Evolutionary conservation across 2,329 filamentous ascomycete species (phyloP).

Genomic region (Cladophialophora carrionii): DNA sequence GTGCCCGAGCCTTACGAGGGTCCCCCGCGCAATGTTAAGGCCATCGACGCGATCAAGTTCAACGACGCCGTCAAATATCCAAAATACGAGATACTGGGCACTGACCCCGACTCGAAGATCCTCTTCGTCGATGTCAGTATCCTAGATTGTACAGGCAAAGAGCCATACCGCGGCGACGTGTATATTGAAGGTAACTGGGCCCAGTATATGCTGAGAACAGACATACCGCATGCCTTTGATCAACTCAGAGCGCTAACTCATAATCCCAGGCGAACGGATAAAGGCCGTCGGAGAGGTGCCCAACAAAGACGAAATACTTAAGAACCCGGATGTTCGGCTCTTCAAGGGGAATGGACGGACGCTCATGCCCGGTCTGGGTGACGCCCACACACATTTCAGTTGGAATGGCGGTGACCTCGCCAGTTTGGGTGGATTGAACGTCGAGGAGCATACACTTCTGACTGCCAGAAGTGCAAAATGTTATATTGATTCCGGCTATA

Average conservation of each 20-base stretch:
- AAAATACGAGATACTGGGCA: conserved; percentile 45
- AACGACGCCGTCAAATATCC: conserved; percentile 43
- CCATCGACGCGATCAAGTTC: conserved; percentile 42
- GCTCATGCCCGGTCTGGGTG: conserved; percentile 56
- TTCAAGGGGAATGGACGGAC: conserved; percentile 51
- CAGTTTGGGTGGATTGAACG: conserved; percentile 47
- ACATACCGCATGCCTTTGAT: neutral
- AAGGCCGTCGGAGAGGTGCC: conserved; percentile 44
- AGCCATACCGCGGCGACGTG: conserved; percentile 48
- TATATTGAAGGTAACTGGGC: conserved; percentile 44
- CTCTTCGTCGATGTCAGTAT: conserved; percentile 49
- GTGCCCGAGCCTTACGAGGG: conserved; percentile 34
- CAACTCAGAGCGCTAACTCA: conserved; percentile 6
- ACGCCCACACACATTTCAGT: conserved; percentile 55
- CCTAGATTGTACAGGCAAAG: conserved; percentile 46
- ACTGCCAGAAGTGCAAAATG: conserved; percentile 51
- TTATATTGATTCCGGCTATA: conserved; percentile 56
- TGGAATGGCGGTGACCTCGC: conserved; percentile 54
- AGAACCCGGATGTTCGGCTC: conserved; percentile 44
- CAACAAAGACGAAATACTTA: conserved; percentile 39
- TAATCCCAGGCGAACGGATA: conserved; percentile 42
- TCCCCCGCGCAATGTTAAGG: conserved; percentile 39
- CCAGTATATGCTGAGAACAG: neutral
- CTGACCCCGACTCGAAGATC: conserved; percentile 42
- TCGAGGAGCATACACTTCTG: conserved; percentile 55